phyloP scores from a whole-genome alignment of 208 protist species.

The Leishmania turanica region DNA sequence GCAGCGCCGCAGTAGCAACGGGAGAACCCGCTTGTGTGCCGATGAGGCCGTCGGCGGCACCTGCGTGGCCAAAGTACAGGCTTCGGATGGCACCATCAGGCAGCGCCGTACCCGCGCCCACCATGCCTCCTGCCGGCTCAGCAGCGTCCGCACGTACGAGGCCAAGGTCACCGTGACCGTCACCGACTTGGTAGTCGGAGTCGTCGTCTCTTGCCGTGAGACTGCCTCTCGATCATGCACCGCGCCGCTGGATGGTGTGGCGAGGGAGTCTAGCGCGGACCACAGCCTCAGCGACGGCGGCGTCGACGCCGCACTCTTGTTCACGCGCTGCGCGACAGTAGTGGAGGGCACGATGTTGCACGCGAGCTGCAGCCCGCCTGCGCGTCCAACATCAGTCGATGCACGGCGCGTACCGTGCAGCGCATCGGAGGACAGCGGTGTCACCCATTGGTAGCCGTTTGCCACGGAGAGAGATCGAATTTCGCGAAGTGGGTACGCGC shows the following conservation, averaged over 20 bases:
- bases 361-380: slow-evolving; percentile 12
- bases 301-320: neutral
- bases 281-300: slow-evolving; percentile 9
- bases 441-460: slow-evolving; percentile 37
- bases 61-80: neutral
- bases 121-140: slow-evolving; percentile 13
- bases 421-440: slow-evolving; percentile 28
- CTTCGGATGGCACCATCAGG: neutral
- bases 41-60: neutral
- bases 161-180: slow-evolving; percentile 10
- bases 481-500: slow-evolving; percentile 31
- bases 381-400: neutral
- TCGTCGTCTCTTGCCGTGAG: neutral
- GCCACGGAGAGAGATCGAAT: slow-evolving; percentile 26
- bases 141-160: slow-evolving; percentile 16
- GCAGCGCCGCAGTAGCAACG: slow-evolving; percentile 2
- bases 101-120: slow-evolving; percentile 8
- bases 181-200: neutral
- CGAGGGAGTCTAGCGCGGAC: slow-evolving; percentile 1
- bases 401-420: neutral
- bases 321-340: slow-evolving; percentile 3
- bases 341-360: neutral
- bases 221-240: neutral
- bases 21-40: slow-evolving; percentile 3
- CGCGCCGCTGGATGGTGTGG: neutral